These are phyloP conservation scores for Candida koratica DNA, from an alignment of 805 yeast species.

Conservation along the genomic window DNA sequence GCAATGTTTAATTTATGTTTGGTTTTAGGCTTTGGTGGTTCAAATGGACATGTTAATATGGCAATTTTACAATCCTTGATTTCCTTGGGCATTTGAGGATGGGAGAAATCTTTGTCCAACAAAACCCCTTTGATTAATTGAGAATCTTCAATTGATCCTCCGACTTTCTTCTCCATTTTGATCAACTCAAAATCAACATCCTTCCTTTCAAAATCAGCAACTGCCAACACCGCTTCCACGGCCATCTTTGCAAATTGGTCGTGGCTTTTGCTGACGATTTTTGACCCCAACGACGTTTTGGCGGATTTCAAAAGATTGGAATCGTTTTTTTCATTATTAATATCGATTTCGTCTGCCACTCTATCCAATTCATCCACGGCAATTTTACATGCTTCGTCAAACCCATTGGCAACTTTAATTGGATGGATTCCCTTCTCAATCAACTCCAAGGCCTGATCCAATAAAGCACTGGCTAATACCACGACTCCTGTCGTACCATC, in stretches of 20 bases:
- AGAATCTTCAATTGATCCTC: slow-evolving; percentile 89
- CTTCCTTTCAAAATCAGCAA: slow-evolving; percentile 85
- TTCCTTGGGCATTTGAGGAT: slow-evolving; percentile 93
- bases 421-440: slow-evolving; percentile 98
- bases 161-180: slow-evolving; percentile 92
- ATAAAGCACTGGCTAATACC: slow-evolving; percentile 87
- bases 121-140: slow-evolving; percentile 85
- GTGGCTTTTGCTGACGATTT: slow-evolving; percentile 90
- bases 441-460: slow-evolving; percentile 90
- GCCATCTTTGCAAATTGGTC: slow-evolving; percentile 96
- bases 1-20: slow-evolving; percentile 94
- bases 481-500: slow-evolving; percentile 99
- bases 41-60: slow-evolving; percentile 96
- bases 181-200: slow-evolving; percentile 97
- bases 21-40: slow-evolving; percentile 99
- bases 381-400: slow-evolving; percentile 92
- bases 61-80: slow-evolving; percentile 82
- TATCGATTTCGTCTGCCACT: slow-evolving; percentile 64
- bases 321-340: slow-evolving; percentile 44
- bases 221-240: slow-evolving; percentile 89
- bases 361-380: slow-evolving; percentile 75
- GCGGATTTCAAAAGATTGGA: slow-evolving; percentile 84
- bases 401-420: slow-evolving; percentile 93
- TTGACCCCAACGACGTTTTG: slow-evolving; percentile 89
- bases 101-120: slow-evolving; percentile 94